A percentile compares a stretch with the other conserved stretches of the same genome.
phyloP scores from a whole-genome alignment of 2,329 filamentous ascomycete genomes.

The Orbilia javanica region DNA sequence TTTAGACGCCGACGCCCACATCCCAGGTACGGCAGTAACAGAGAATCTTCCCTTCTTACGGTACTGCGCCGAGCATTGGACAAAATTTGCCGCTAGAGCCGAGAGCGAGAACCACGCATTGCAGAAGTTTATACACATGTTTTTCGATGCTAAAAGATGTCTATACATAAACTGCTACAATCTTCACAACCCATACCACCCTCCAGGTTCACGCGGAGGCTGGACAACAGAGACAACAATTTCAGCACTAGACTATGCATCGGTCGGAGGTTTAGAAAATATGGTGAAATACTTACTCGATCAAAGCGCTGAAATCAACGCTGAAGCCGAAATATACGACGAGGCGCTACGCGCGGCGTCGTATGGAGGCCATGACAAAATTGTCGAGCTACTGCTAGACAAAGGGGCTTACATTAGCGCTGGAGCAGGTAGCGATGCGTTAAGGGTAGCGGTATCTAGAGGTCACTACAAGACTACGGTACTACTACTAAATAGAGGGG shows the following conservation, averaged over 20 bases:
- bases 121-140: neutral
- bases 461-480: neutral
- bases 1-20: constrained; percentile 26
- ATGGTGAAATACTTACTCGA: neutral
- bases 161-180: constrained; percentile 24
- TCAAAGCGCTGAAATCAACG: constrained; percentile 42
- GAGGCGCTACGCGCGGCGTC: constrained; percentile 55
- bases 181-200: neutral
- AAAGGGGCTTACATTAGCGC: neutral
- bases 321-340: constrained; percentile 24
- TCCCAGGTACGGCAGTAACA: constrained; percentile 5
- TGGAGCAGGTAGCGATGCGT: neutral
- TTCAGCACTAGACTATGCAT: constrained; percentile 9
- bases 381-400: constrained; percentile 52
- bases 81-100: constrained; percentile 43
- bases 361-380: constrained; percentile 45
- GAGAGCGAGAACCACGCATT: constrained; percentile 33
- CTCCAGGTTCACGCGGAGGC: neutral
- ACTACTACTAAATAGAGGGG: constrained; percentile 25
- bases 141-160: neutral
- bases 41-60: constrained; percentile 57
- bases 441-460: neutral
- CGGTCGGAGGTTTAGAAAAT: neutral
- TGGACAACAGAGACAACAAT: neutral
- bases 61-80: constrained; percentile 61